Evolutionary conservation across 2,329 filamentous ascomycete species (phyloP), one percentile per base, ranked within the genome.

Genomic region (Aspergillus sp.): DNA sequence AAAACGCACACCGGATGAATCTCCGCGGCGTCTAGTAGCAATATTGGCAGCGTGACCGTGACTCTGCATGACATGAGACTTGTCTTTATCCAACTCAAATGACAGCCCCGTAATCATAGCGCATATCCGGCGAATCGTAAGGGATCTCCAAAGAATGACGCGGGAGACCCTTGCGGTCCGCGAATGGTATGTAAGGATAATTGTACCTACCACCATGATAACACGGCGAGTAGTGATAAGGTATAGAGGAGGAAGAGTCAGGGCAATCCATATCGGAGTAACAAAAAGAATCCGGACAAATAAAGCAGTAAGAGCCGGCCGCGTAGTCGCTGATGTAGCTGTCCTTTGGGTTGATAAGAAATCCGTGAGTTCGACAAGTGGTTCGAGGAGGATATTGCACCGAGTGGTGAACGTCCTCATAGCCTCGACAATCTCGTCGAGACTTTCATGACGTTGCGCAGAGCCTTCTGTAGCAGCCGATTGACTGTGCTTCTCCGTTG

Each of bases 361-460:
- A 73, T 98, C 93, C 6, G 93, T 97, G 72, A 98, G 82, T 63
- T 90, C 87, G 45, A 96, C 81, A 55, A 98, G 83, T 3, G 95
- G 95, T 67, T 97, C 93, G 52, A 98, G 82, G 17, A 99, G 80
- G 52, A 96, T 89, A 73, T 97, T 96, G 76, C 95, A 97, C 49
- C 95, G 85, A 5, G 89, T 90, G 0, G 93, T 98, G 66, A 99
- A 91, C 64, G 92, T 87, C 72, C 92, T 91, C 45, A 99, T 78
- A 0, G 91, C 96, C 66, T 98, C 93, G 56, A 99, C 90, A 60
- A 99, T 99, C 77, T 99, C 95, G 72, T 99, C 95, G 52, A 99
- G 77, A 51, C 92, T 97, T 79, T 97, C 97, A 69, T 96, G 91
- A 67, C 95, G 90, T 59, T 89, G 87, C 43, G 87, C 88, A 60